These are phyloP conservation scores for Discostella pseudostelligera DNA, from an alignment of 108 stramenopile species.

Conservation along the genomic window DNA sequence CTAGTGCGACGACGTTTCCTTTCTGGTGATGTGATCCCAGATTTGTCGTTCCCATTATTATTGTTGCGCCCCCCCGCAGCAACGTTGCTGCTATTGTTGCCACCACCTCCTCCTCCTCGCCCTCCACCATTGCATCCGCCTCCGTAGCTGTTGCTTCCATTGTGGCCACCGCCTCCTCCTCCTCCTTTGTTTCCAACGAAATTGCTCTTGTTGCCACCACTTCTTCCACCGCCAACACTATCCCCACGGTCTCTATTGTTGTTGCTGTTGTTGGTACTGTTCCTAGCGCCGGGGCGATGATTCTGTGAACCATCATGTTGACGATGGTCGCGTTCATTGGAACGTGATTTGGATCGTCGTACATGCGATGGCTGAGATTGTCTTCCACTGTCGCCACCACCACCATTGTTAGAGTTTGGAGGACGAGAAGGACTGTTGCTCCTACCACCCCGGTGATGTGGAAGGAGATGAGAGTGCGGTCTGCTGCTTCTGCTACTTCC, in stretches of 20 bases:
- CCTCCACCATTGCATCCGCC: too few species aligned
- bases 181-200: neutral
- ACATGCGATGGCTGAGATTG: neutral
- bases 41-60: too few species aligned
- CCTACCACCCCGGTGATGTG: neutral
- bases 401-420: neutral
- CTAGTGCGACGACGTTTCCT: slow-evolving; percentile 2
- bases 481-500: neutral
- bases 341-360: slow-evolving; percentile 6
- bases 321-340: neutral
- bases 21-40: slow-evolving; percentile 1
- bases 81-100: too few species aligned
- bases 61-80: too few species aligned
- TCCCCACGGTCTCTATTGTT: neutral
- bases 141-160: neutral
- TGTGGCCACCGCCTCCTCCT: neutral
- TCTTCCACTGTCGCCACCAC: neutral
- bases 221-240: neutral
- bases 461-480: neutral
- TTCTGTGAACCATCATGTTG: neutral
- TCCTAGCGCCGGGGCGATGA: neutral
- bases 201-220: slow-evolving; percentile 1
- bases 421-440: neutral
- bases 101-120: too few species aligned
- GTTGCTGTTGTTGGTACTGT: neutral